These are phyloP conservation scores for Penicillium sclerotiorum DNA, from an alignment of 2,329 filamentous ascomycete genomes.

Conservation along the genomic window DNA sequence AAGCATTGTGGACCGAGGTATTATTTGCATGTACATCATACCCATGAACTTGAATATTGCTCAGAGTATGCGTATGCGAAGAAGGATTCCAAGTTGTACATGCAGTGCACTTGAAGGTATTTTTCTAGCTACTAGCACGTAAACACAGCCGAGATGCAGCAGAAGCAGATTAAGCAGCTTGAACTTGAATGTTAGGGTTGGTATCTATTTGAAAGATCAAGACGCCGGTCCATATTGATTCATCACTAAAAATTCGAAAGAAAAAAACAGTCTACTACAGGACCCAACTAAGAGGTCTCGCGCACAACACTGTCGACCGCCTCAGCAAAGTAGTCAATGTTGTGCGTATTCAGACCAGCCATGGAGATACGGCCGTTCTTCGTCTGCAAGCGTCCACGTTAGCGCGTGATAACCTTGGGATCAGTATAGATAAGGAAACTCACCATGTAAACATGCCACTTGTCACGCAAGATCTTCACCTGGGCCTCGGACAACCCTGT, in stretches of 20 bases:
- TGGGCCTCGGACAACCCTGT: conserved; percentile 55
- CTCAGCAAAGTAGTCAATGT: conserved; percentile 90
- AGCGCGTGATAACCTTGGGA: neutral
- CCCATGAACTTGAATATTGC: too few species aligned
- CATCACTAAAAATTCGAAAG: neutral
- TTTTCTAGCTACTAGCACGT: too few species aligned
- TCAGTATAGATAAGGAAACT: conserved; percentile 15
- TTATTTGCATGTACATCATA: too few species aligned
- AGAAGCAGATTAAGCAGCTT: too few species aligned
- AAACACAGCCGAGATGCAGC: too few species aligned
- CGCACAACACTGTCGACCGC: conserved; percentile 82
- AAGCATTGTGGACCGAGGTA: too few species aligned
- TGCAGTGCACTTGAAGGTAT: too few species aligned
- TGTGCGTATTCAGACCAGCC: conserved; percentile 92
- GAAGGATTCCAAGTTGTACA: too few species aligned
- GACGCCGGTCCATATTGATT: conserved; percentile 3
- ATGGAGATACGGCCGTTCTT: conserved; percentile 99
- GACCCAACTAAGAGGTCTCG: conserved; percentile 32
- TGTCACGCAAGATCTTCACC: conserved; percentile 49
- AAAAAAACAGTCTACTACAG: neutral
- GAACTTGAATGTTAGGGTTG: too few species aligned
- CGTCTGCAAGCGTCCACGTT: conserved; percentile 57
- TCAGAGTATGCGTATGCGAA: too few species aligned
- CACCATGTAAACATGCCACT: conserved; percentile 56
- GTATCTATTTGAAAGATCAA: neutral